Evolutionary conservation across 768 basidiomycete species (phyloP), one percentile per base, ranked within the genome.

Genomic region (Hirschioporus abietinus): DNA sequence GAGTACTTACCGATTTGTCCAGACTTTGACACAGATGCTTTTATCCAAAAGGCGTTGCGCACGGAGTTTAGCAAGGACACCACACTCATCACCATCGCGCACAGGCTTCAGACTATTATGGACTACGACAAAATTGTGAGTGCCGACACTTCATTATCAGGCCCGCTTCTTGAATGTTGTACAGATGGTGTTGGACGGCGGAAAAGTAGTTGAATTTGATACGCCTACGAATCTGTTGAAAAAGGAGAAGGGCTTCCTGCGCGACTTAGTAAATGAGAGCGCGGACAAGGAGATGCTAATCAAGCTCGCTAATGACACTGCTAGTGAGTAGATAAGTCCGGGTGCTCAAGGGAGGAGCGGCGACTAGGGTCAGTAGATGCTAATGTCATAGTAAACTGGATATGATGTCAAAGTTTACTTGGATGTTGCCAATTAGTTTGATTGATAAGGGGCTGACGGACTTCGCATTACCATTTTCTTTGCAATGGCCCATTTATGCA

Each of bases 21-120:
- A 73, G 83, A 84, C 69, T 80, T 81, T 66, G 78, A 78, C 63
- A 83, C 82, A 1, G 82, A 84, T 68, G 67, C 76, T 0, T 67
- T 79, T 18, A 83, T 83, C 66, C 82, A 84, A 69, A 73, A 74
- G 36, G 78, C 80, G 5, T 78, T 84, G 64, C 72, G 82, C 10
- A 65, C 68, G 17, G 76, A 77, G 66, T 67, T 79, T 23, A 81
- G 79, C 10, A 75, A 74, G 64, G 78, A 76, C 59, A 76, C 73
- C 7, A 84, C 83, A 1, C 73, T 85, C 18, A 72, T 84, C 30
- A 84, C 82, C 20, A 79, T 84, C 17, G 83, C 83, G 0, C 82
- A 84, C 70, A 76, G 83, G 60, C 67, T 78, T n/a, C 76, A 74
- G 36, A 74, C 73, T 15, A 70, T 78, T 64, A 78, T 79, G 76